Evolutionary conservation across 305 asterid genomes (phyloP), one percentile per base, ranked within the genome.

Genomic region (Fraxinus ornus): DNA sequence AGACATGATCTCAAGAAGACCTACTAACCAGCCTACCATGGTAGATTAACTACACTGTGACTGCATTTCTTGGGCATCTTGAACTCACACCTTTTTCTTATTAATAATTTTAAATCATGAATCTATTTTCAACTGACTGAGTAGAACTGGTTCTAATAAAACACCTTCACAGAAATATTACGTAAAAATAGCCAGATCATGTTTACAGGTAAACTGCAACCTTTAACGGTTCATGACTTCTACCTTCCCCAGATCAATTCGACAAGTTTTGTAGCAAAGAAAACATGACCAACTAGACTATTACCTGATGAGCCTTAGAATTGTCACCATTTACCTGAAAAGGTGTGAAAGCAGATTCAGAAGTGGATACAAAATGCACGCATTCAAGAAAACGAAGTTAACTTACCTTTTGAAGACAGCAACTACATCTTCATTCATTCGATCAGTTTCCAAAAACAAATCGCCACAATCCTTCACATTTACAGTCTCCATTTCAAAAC

Each of bases 401-500:
- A 24, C 80, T 85, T 77, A 93, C 98, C 97, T 90, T 86, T 76
- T 91, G 79, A 73, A 88, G 41, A 93, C 86, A 70, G 93, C 85
- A 76, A 85, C 41, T 76, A 95, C 87, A 78, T 93, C 97, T 85
- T 95, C 95, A 47, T 87, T 90, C 84, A 93, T 81, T 24, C 92
- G 86, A 15, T 87, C 83, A 37, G 90, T 81, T 86, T 95, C 99
- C 89, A 95, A 78, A 82, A 94, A 93, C 37, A 52, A 15, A 57
- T 95, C 99, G 2, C 92, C 97, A 37, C 93, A 93, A 13, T 81
- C 83, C 33, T 73, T 85, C 4, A 88, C 82, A 81, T 91, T 91
- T 9, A 96, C 91, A 1, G 86, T 76, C 86, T 96, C 97, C 90
- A 96, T 88, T 36, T 92, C 98, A 33, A 90, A 91, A 78, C 88